These are phyloP conservation scores for Plantago coronopus DNA, from an alignment of 305 asterid species.

Conservation along the genomic window DNA sequence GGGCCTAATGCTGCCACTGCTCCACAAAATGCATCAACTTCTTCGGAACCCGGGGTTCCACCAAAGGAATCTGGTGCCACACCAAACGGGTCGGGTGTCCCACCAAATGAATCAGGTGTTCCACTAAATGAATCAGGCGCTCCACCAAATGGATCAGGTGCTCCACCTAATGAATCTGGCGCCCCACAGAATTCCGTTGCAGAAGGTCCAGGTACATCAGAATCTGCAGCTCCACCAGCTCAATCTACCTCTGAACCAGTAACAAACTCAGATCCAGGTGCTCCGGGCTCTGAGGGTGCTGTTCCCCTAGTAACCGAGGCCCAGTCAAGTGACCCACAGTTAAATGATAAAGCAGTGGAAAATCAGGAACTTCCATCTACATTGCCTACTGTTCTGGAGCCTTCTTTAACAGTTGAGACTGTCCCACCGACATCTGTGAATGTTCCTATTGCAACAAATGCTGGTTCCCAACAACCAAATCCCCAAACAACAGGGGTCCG, in stretches of 20 bases:
- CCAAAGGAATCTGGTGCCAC: slow-evolving; percentile 35
- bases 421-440: slow-evolving; percentile 31
- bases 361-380: slow-evolving; percentile 28
- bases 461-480: slow-evolving; percentile 31
- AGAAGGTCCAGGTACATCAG: slow-evolving; percentile 27
- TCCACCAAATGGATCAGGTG: slow-evolving; percentile 15
- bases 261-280: slow-evolving; percentile 20
- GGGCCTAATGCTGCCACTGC: slow-evolving; percentile 38
- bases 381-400: slow-evolving; percentile 32
- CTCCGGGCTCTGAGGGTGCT: slow-evolving; percentile 32
- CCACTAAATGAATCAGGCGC: slow-evolving; percentile 16
- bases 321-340: slow-evolving; percentile 34
- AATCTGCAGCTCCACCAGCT: slow-evolving; percentile 15
- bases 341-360: slow-evolving; percentile 33
- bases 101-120: slow-evolving; percentile 33
- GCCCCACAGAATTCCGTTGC: slow-evolving; percentile 9
- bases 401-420: slow-evolving; percentile 30
- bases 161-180: slow-evolving; percentile 23
- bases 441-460: slow-evolving; percentile 24
- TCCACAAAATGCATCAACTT: slow-evolving; percentile 31
- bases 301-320: slow-evolving; percentile 30
- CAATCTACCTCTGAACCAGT: slow-evolving; percentile 30
- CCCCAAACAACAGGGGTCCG: slow-evolving; percentile 36
- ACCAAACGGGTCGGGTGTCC: slow-evolving; percentile 19
- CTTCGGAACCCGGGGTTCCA: slow-evolving; percentile 27